A percentile compares a stretch with the other conserved stretches of the same genome.
These are phyloP conservation scores for Sonneratia alba DNA, from an alignment of 345 rosid genomes.

Conservation along the genomic window DNA sequence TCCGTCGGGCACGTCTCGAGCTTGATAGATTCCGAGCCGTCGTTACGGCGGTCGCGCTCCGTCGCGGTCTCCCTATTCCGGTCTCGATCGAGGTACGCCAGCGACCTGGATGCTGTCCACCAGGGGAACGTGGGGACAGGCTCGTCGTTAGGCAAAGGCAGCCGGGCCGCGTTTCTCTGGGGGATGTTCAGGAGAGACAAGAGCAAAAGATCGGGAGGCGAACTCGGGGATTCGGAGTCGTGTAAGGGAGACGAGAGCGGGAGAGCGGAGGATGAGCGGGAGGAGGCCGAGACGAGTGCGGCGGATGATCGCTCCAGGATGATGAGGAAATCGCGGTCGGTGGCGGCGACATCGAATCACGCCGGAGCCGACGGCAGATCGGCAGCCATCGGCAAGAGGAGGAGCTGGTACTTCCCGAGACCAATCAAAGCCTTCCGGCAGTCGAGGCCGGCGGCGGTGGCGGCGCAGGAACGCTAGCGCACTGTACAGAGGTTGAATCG, in stretches of 20 bases:
- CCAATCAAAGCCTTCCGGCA: conserved; percentile 85
- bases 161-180: conserved; percentile 43
- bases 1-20: conserved; percentile 45
- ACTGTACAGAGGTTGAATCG: conserved; percentile 60
- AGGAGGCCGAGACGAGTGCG: conserved; percentile 14
- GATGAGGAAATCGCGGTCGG: conserved; percentile 84
- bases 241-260: conserved; percentile 8
- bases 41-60: conserved; percentile 75
- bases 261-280: conserved; percentile 7
- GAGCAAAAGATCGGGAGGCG: conserved; percentile 19
- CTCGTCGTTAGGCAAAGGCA: conserved; percentile 4
- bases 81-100: conserved; percentile 27
- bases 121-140: conserved; percentile 1
- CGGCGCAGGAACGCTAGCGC: conserved; percentile 55
- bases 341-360: conserved; percentile 34
- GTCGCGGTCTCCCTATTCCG: conserved; percentile 57
- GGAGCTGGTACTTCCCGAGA: conserved; percentile 74
- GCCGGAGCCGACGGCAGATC: conserved; percentile 19
- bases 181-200: conserved; percentile 29
- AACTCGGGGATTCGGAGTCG: conserved; percentile 2
- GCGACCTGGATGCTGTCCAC: conserved; percentile 9
- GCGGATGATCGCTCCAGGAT: conserved; percentile 33
- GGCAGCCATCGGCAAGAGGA: conserved; percentile 25
- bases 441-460: conserved; percentile 34
- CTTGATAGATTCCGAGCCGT: conserved; percentile 58